phyloP scores from a whole-genome alignment of 2,329 filamentous ascomycete species.

The Colletotrichum sojae region DNA sequence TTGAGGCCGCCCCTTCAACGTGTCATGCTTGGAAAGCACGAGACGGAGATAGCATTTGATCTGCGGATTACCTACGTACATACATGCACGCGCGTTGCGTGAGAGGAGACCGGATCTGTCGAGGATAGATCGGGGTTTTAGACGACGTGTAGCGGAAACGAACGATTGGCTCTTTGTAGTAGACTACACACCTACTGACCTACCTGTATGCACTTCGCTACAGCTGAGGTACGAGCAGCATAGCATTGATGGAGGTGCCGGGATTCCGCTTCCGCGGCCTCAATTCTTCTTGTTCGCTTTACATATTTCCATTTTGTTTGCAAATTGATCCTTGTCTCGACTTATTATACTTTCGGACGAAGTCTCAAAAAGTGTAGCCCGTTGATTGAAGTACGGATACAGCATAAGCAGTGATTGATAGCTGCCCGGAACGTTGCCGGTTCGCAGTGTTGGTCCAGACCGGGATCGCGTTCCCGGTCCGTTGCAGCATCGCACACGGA shows the following conservation, averaged over 20 bases:
- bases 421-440: conserved; percentile 32
- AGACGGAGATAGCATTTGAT: background rate
- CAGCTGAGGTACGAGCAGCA: too few species aligned
- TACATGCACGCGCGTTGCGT: too few species aligned
- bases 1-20: conserved; percentile 41
- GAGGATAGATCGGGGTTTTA: conserved; percentile 7
- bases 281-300: conserved; percentile 9
- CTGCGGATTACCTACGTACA: background rate
- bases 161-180: background rate
- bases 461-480: conserved; percentile 32
- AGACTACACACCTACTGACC: background rate
- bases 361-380: background rate
- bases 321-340: background rate
- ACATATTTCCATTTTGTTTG: conserved; percentile 21
- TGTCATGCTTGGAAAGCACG: conserved; percentile 38
- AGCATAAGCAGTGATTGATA: too few species aligned
- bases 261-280: background rate
- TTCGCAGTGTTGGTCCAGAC: background rate
- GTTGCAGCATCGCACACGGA: background rate
- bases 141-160: conserved; percentile 18
- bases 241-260: conserved; percentile 18
- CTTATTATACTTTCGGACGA: background rate
- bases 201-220: too few species aligned
- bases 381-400: too few species aligned
- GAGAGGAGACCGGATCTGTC: conserved; percentile 5